Evolutionary conservation across 225 moss, liverwort and hornwort species (phyloP), one percentile per base, ranked within the genome.

Genomic region (Pleurozium schreberi): DNA sequence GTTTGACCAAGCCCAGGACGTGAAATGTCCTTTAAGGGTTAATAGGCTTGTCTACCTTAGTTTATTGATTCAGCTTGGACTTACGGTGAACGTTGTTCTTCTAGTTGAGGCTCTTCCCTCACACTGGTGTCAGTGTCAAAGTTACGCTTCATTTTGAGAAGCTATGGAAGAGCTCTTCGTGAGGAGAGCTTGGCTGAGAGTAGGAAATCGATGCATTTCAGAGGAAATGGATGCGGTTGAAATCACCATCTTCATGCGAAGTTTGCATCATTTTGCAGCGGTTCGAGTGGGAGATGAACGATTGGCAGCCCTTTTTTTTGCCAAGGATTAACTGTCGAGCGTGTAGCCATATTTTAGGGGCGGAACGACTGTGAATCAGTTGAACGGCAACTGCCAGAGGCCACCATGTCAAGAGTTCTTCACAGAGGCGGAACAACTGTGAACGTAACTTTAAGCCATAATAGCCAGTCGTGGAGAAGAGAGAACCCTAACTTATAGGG

Each of bases 361-460:
- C 21, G 79, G 64, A 87, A 89, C 89, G 77, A 87, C 90, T 69
- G 87, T 89, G 89, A 90, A 84, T 87, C 92, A 85, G 85, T 92
- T 91, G 92, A 92, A 91, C 36, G 43, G 89, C 89, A 91, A 91
- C 89, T 87, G 87, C 76, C 89, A 50, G 33, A 49, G 85, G 69
- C 85, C 62, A 71, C 60, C 77, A 76, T 82, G 82, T 82, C 85
- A 83, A 86, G 49, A 89, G 78, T 65, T 77, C 77, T 65, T 78
- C 53, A 40, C 77, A 77, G 40, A n/a, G 64, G 31, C 62, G 31
- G 75, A 76, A 64, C 15, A 64, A 65, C 31, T 53, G 33, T 86
- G 65, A 64, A 64, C 65, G 26, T 49, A 38, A 8, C 27, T 49
- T 52, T 3, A 30, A 17, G 64, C 40, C 63, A 28, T 27, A 64